Percentiles rank a stretch among this genome's conserved stretches.
Evolutionary conservation across 371 early-diverging fungal species (phyloP).

Genomic region (Syncephalastrum contaminatum): DNA sequence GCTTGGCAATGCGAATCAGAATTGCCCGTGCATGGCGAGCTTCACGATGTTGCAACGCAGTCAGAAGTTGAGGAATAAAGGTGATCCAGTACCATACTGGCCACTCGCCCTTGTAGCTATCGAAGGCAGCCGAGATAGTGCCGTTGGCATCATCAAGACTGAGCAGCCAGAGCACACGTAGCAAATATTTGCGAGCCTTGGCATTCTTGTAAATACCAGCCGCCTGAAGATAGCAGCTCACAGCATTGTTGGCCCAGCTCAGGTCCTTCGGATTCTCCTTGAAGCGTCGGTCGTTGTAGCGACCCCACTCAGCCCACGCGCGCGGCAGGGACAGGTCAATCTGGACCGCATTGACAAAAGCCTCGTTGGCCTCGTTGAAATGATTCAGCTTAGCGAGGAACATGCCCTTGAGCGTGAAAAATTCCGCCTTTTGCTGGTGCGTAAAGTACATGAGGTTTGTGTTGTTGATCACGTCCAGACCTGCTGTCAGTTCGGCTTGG

Average conservation of each 20-base stretch:
- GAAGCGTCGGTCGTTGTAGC: constrained; percentile 91
- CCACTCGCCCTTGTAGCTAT: constrained; percentile 85
- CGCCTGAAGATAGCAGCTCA: constrained; percentile 97
- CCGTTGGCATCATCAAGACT: constrained; percentile 85
- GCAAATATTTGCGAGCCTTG: constrained; percentile 86
- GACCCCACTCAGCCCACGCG: constrained; percentile 98
- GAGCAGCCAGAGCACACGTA: constrained; percentile 93
- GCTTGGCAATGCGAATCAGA: constrained; percentile 90
- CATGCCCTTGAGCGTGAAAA: constrained; percentile 94
- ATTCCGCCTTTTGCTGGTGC: constrained; percentile 95
- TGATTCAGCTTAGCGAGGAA: constrained; percentile 88
- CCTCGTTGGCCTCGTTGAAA: constrained; percentile 88
- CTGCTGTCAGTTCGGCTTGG: constrained; percentile 83
- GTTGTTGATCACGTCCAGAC: constrained; percentile 97
- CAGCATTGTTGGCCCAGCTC: constrained; percentile 87
- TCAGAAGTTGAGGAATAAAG: constrained; percentile 94
- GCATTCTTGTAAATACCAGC: constrained; percentile 85
- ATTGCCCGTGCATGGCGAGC: constrained; percentile 79
- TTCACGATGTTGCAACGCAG: constrained; percentile 76
- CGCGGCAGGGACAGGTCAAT: constrained; percentile 87
- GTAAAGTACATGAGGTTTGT: constrained; percentile 97
- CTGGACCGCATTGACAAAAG: constrained; percentile 93
- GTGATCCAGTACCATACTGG: constrained; percentile 98
- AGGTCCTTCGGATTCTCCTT: constrained; percentile 79
- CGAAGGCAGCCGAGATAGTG: constrained; percentile 79